Conservation (phyloP, 768 basidiomycete species). For the Kondoa subrosea region DNA sequence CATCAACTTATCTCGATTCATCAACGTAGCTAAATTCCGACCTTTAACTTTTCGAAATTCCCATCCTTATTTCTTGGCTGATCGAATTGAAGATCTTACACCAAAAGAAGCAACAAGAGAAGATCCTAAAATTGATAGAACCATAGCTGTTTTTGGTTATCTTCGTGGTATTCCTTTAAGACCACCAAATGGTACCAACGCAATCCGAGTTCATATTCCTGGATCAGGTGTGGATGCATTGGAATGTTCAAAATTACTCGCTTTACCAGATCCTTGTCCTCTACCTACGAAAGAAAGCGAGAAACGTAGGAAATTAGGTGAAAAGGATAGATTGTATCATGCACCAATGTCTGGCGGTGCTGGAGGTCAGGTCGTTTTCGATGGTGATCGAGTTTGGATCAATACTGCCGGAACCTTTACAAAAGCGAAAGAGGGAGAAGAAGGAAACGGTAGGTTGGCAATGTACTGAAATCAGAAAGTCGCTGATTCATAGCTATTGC, state of each 20-base stretch:
- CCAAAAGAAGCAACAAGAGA: conserved; percentile 62
- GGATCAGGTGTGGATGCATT: conserved; percentile 67
- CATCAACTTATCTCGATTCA: conserved; percentile 79
- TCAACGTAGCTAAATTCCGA: conserved; percentile 95
- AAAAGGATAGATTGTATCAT: conserved; percentile 85
- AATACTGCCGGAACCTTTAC: conserved; percentile 93
- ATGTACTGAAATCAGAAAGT: too few relatives aligned
- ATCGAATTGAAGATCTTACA: conserved; percentile 88
- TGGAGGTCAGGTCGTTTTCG: conserved; percentile 62
- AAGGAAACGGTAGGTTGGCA: conserved; percentile 16
- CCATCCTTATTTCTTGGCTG: conserved; percentile 86
- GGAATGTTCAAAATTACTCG: conserved; percentile 51
- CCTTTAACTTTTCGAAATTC: conserved; percentile 87
- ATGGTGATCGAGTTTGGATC: conserved; percentile 96
- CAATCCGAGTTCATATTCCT: conserved; percentile 77
- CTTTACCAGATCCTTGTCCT: conserved; percentile 86
- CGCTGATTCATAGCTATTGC: not conserved
- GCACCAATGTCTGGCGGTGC: conserved; percentile 94
- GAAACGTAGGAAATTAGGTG: conserved; percentile 71
- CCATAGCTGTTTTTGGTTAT: conserved; percentile 84
- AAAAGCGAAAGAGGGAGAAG: conserved; percentile 39
- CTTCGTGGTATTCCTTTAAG: conserved; percentile 50
- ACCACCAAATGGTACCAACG: conserved; percentile 44
- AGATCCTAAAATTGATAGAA: conserved; percentile 83
- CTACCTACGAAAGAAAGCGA: conserved; percentile 79